Conservation (phyloP, 1,284 basidiomycete species). For the Tremellales sp. region DNA sequence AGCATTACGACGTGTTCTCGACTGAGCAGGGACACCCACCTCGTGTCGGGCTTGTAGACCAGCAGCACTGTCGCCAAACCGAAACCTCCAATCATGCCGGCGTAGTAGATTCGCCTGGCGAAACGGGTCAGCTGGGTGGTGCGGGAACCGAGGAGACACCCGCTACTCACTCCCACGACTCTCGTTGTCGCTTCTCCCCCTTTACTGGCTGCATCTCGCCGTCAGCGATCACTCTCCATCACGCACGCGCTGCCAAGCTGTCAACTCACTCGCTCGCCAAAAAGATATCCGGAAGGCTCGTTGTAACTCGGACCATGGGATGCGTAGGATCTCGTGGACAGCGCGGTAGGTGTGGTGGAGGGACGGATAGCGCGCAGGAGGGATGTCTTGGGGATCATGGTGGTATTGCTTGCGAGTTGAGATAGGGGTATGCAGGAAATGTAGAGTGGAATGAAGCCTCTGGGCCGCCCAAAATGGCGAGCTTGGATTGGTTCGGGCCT, state of each 20-base stretch:
- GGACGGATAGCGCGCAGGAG: no score
- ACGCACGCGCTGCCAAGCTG: not conserved
- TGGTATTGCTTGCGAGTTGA: no score
- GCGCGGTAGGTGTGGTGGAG: no score
- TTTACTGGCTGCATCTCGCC: conserved; percentile 18
- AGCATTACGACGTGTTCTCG: conserved; percentile 1
- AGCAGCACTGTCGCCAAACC: conserved; percentile 68
- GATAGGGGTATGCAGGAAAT: no score
- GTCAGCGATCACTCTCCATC: conserved; percentile 12
- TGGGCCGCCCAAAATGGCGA: no score
- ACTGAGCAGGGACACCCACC: conserved; percentile 57
- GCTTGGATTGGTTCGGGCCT: no score
- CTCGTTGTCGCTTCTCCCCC: conserved; percentile 35
- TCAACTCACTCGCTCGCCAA: conserved; percentile 74
- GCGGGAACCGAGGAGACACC: conserved; percentile 53
- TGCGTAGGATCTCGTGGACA: no score
- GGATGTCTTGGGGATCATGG: no score
- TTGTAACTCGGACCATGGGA: conserved; percentile 81
- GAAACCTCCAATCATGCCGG: conserved; percentile 88
- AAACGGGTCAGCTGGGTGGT: not conserved
- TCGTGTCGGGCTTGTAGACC: conserved; percentile 94
- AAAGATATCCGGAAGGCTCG: conserved; percentile 80
- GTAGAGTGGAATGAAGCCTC: no score
- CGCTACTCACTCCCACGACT: conserved; percentile 47
- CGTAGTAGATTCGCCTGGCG: conserved; percentile 64